Percentiles rank a stretch among this genome's conserved stretches.
phyloP scores from a whole-genome alignment of 345 rosid species.

The Arabis alpina region DNA sequence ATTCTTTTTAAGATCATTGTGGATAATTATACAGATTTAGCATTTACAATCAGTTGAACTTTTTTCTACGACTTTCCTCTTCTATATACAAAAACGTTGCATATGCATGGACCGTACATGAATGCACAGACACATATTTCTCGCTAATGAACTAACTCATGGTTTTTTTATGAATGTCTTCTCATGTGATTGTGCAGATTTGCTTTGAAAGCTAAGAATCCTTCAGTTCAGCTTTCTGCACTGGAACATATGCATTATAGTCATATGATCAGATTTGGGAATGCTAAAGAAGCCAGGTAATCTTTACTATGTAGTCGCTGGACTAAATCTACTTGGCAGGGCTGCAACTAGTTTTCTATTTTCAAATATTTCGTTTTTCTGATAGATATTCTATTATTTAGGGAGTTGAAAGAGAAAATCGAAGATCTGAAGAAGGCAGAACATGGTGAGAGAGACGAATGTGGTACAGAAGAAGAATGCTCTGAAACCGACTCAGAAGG shows the following conservation, averaged over 20 bases:
- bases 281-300: constrained; percentile 84
- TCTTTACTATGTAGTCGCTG: constrained; percentile 16
- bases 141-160: constrained; percentile 20
- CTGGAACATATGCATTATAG: constrained; percentile 93
- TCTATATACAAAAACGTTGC: neutral
- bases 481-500: constrained; percentile 92
- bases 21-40: constrained; percentile 13
- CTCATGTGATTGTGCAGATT: constrained; percentile 55
- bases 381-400: constrained; percentile 41
- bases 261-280: constrained; percentile 93
- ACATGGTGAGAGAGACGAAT: constrained; percentile 44
- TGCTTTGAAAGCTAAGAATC: constrained; percentile 73
- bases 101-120: neutral
- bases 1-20: constrained; percentile 10
- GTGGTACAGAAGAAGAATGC: constrained; percentile 57
- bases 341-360: constrained; percentile 17
- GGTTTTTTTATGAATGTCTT: constrained; percentile 22
- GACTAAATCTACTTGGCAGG: neutral
- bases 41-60: neutral
- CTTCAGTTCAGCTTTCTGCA: constrained; percentile 73
- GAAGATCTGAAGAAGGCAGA: constrained; percentile 57
- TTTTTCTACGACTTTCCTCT: neutral
- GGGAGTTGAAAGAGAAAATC: constrained; percentile 75
- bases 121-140: constrained; percentile 6
- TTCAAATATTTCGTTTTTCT: constrained; percentile 23